Percentiles rank a stretch among this genome's conserved stretches.
Conservation (phyloP, 441 rosid species). For the Capsella rubella region DNA sequence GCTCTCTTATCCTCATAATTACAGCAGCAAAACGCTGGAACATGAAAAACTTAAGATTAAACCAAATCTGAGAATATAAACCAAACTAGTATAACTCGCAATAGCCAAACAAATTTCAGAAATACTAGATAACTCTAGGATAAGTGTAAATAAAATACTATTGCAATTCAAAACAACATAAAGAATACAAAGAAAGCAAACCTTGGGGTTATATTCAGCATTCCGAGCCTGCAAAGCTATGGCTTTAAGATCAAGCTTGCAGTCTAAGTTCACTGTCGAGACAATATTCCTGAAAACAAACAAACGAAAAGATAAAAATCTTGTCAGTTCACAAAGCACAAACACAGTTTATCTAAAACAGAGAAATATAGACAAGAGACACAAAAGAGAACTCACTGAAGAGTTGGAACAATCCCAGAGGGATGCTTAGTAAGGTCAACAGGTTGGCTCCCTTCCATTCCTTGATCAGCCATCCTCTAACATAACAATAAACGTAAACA, state of each 20-base stretch:
- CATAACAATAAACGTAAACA: neutral
- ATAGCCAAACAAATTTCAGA: slow-evolving; percentile 4
- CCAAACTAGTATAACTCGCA: neutral
- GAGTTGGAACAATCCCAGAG: slow-evolving; percentile 92
- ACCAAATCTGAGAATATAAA: slow-evolving; percentile 16
- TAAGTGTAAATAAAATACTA: neutral
- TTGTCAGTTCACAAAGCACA: neutral
- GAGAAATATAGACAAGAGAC: neutral
- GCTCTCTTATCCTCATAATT: slow-evolving; percentile 49
- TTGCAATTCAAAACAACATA: neutral
- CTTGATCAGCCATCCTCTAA: slow-evolving; percentile 72
- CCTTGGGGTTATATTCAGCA: slow-evolving; percentile 99
- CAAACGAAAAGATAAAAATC: neutral
- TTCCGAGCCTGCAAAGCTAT: slow-evolving; percentile 97
- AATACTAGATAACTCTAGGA: neutral
- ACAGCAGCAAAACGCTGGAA: slow-evolving; percentile 52
- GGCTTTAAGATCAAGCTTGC: slow-evolving; percentile 94
- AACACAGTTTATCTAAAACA: neutral
- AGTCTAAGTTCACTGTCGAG: slow-evolving; percentile 96
- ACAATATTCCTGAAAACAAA: slow-evolving; percentile 79
- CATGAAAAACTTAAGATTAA: slow-evolving; percentile 15
- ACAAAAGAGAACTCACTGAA: slow-evolving; percentile 70
- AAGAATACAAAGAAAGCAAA: slow-evolving; percentile 25
- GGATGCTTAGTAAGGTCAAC: slow-evolving; percentile 94
- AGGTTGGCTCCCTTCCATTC: slow-evolving; percentile 84